These are phyloP conservation scores for Irpex sp. DNA, from an alignment of 1,284 basidiomycete species.

Conservation along the genomic window DNA sequence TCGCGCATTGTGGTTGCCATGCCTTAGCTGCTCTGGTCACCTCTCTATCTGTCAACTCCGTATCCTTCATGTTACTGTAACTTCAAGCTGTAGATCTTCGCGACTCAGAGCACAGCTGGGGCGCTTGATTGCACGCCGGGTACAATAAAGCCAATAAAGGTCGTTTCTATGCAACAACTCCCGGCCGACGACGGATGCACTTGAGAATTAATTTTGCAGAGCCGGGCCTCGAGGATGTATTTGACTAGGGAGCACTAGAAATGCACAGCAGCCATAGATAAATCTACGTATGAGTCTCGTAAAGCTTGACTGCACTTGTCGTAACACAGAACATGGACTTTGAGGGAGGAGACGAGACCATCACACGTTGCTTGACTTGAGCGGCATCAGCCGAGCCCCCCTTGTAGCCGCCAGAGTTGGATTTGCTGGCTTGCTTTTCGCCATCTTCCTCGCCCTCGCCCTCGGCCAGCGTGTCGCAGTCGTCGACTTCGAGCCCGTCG, in stretches of 20 bases:
- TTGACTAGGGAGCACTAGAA: too few species aligned
- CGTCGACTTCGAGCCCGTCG: conserved; percentile 19
- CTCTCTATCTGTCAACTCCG: too few species aligned
- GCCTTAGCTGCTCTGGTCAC: too few species aligned
- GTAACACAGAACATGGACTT: background rate
- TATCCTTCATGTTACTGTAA: too few species aligned
- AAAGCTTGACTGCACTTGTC: background rate
- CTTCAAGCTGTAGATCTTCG: too few species aligned
- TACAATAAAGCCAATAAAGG: background rate
- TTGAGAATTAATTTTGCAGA: background rate
- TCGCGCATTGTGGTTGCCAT: too few species aligned
- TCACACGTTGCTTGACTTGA: background rate
- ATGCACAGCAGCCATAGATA: too few species aligned
- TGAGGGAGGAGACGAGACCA: background rate
- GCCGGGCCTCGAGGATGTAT: too few species aligned
- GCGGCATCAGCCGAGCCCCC: conserved; percentile 17
- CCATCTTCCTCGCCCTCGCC: conserved; percentile 26
- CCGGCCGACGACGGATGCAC: background rate
- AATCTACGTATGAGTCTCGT: too few species aligned
- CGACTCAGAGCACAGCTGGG: too few species aligned
- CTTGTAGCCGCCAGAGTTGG: conserved; percentile 21
- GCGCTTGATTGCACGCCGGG: too few species aligned
- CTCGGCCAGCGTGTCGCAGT: conserved; percentile 17
- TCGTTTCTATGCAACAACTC: background rate
- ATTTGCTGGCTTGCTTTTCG: conserved; percentile 26